Evolutionary conservation across 805 yeast species (phyloP), one percentile per base, ranked within the genome.

Genomic region (Maudiozyma bulderi): DNA sequence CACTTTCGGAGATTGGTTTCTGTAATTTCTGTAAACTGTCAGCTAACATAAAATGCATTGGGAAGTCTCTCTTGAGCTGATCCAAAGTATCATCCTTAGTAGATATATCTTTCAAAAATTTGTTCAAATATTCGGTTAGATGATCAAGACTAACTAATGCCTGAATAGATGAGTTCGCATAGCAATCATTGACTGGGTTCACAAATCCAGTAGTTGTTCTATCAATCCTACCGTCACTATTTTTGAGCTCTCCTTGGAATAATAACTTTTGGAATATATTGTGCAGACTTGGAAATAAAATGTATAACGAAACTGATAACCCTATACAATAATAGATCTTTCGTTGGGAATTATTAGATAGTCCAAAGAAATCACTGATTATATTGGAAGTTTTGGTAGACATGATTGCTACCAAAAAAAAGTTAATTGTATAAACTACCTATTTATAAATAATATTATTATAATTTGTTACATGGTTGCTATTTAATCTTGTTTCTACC

Each of bases 121-220:
- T 31, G 46, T 64, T 80, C 52, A 85, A 62, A 56, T 86, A 85
- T 4, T 66, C 69, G 37, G 82, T 77, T 45, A 86, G 59, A 0
- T 75, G 74, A 0, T 86, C 82, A 14, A 83, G 61, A 0, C 88
- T 68, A 14, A 82, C 76, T 48, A 85, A 73, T 0, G 90, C 93
- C 64, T 91, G 99, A 15, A 93, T 60, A 0, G 90, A 81, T 7
- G 95, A 78, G 60, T 93, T 91, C 52, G 96, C 96, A 69, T 87
- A 91, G 65, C 99, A 91, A 63, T 89, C 96, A 55, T 87, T 86
- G 51, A 90, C 77, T 54, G 82, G 73, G 64, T 91, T 93, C 55
- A 82, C 74, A 43, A 91, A 70, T 3, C 97, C 97, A 0, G 93
- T 87, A 9, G 95, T 84, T 58, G 78, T 72, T 54, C 77, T 82